Evolutionary conservation across 768 basidiomycete genomes (phyloP), one percentile per base, ranked within the genome.

Genomic region (Ramaria sp.): DNA sequence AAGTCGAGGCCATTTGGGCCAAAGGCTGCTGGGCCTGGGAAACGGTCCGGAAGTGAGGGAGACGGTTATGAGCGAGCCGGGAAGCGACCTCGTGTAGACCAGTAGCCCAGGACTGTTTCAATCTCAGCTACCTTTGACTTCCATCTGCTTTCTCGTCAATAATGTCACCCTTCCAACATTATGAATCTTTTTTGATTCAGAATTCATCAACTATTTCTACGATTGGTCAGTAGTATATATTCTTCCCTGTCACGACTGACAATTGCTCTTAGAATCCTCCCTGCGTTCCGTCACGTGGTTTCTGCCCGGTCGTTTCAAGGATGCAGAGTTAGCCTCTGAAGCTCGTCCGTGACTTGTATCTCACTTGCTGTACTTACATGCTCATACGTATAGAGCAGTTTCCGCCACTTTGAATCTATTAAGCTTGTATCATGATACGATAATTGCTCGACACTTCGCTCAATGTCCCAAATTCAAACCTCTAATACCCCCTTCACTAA

Each of bases 321-420:
- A 97, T 77, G 92, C 93, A 47, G 94, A 97, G 69, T 75, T 98
- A 51, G 93, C 90, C 59, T 92, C 91, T 12, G 95, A 98, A 80
- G 82, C 87, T 65, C 75, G 94, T 95, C 63, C 78, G 92, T 88
- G 60, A 37, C 47, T 54, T 60, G 34, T 51, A 50, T 57, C 24
- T 30, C 57, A 15, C 31, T 54, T 46, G 58, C 45, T 31, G 59
- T 37, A 30, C 58, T 43, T 52, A 43, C 60, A 20, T n/a, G 19
- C 38, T 53, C 17, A 57, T 54, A 54, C 27, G 0, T 56, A 38
- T 13, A 19, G 4, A 39, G 30, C 67, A 97, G 93, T 98, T 53
- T 89, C 91, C 41, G 81, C 95, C n/a, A 70, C 82, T 33, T 75
- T 96, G 65, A 93, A 92, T 70, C 73, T 91, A 43, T 78, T 90